phyloP scores from a whole-genome alignment of 495 filamentous ascomycete species.

The Trichoderma gamsii region DNA sequence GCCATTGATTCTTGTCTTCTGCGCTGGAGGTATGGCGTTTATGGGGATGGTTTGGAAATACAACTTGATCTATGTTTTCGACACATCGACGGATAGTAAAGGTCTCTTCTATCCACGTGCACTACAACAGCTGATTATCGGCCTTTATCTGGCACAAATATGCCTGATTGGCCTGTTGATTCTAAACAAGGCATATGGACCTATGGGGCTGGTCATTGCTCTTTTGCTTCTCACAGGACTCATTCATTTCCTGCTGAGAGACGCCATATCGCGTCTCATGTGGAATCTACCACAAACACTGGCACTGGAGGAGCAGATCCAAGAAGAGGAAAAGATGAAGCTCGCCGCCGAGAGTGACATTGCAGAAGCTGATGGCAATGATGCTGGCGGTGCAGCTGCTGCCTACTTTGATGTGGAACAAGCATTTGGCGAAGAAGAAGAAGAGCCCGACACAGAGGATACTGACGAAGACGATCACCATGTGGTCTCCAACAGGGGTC shows the following conservation, averaged over 20 bases:
- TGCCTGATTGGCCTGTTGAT: constrained; percentile 80
- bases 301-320: constrained; percentile 16
- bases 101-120: constrained; percentile 73
- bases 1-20: constrained; percentile 81
- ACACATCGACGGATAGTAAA: constrained; percentile 74
- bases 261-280: constrained; percentile 67
- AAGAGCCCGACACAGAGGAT: constrained; percentile 18
- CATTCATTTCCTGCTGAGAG: constrained; percentile 73
- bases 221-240: constrained; percentile 67
- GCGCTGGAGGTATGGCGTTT: constrained; percentile 66
- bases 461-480: constrained; percentile 28
- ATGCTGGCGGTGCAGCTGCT: constrained; percentile 24
- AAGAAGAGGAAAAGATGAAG: constrained; percentile 15
- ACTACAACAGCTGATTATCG: constrained; percentile 74
- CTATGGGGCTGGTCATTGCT: constrained; percentile 66
- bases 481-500: constrained; percentile 21
- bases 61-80: constrained; percentile 76
- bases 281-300: constrained; percentile 58
- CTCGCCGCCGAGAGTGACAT: background rate
- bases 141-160: constrained; percentile 71
- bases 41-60: constrained; percentile 84
- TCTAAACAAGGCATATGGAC: constrained; percentile 60
- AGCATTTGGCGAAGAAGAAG: constrained; percentile 31
- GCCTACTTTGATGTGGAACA: constrained; percentile 51
- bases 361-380: constrained; percentile 19